phyloP scores from a whole-genome alignment of 2,329 filamentous ascomycete species.

The Neonectria ditissima region DNA sequence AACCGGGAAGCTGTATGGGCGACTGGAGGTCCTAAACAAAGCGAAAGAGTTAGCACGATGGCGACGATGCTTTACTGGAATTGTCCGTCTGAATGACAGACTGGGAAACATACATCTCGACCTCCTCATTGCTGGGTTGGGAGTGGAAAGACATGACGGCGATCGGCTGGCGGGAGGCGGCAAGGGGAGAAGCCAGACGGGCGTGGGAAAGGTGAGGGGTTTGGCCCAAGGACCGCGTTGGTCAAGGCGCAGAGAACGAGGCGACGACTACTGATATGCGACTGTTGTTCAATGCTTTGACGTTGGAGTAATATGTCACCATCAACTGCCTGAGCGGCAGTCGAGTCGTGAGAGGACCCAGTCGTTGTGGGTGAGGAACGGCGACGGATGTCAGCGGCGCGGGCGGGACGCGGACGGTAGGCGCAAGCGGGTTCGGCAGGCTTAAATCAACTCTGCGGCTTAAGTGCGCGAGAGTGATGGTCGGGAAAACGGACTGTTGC shows the following conservation, averaged over 20 bases:
- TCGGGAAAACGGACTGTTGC: not conserved
- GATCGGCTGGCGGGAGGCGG: conserved; percentile 10
- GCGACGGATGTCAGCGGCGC: conserved; percentile 12
- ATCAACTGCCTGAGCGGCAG: conserved; percentile 17
- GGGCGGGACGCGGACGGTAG: conserved; percentile 12
- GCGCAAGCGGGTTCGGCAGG: conserved; percentile 5
- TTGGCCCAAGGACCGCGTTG: conserved; percentile 8
- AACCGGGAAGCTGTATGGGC: conserved; percentile 47
- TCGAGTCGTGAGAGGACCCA: conserved; percentile 19
- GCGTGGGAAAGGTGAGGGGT: conserved; percentile 10
- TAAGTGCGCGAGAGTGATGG: not conserved
- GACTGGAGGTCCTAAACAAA: conserved; percentile 42
- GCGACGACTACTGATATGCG: not conserved
- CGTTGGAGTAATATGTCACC: conserved; percentile 2
- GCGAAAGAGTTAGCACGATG: conserved; percentile 33
- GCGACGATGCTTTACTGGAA: not conserved
- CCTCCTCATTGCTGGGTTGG: conserved; percentile 42
- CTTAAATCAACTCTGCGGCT: conserved; percentile 10
- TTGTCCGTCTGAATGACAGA: not conserved
- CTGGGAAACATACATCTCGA: conserved; percentile 41
- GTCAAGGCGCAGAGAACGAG: conserved; percentile 7
- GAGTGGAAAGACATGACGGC: conserved; percentile 28
- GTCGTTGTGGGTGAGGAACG: conserved; percentile 22
- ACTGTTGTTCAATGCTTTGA: conserved; percentile 1
- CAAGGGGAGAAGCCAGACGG: not conserved